Percentiles rank a stretch among this genome's conserved stretches.
Evolutionary conservation across 768 basidiomycete genomes (phyloP).

Genomic region (Mrakia gelida): DNA sequence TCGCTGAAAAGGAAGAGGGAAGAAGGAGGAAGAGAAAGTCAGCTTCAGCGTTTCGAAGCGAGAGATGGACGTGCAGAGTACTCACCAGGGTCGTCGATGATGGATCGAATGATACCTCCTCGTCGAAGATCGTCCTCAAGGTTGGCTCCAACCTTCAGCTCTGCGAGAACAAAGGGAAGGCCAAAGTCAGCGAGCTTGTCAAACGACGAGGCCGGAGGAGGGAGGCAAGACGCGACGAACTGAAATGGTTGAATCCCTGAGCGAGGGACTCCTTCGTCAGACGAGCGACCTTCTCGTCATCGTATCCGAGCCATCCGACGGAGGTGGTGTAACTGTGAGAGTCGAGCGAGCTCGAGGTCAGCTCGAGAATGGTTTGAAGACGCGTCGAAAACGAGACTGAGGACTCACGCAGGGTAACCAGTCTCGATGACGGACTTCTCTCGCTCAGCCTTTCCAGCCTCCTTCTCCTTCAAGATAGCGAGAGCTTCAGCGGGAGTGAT

Average conservation of each 20-base stretch:
- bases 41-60: neutral
- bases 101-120: conserved; percentile 80
- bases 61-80: conserved; percentile 38
- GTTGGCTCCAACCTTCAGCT: conserved; percentile 91
- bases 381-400: conserved; percentile 81
- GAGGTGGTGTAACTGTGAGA: neutral
- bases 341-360: neutral
- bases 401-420: conserved; percentile 88
- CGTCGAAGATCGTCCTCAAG: conserved; percentile 76
- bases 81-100: conserved; percentile 72
- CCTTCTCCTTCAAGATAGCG: conserved; percentile 70
- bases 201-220: neutral
- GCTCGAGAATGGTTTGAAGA: conserved; percentile 37
- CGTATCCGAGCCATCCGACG: conserved; percentile 56
- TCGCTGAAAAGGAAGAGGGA: neutral
- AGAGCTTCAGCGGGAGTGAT: conserved; percentile 89
- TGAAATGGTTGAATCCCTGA: conserved; percentile 95
- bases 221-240: conserved; percentile 42
- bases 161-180: neutral
- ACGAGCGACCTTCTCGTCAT: conserved; percentile 81
- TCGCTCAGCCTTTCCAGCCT: conserved; percentile 68
- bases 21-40: neutral
- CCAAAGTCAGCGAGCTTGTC: neutral
- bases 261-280: conserved; percentile 80
- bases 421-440: conserved; percentile 67